Conservation (phyloP, 768 basidiomycete species). For the Leccinum variicolor region DNA sequence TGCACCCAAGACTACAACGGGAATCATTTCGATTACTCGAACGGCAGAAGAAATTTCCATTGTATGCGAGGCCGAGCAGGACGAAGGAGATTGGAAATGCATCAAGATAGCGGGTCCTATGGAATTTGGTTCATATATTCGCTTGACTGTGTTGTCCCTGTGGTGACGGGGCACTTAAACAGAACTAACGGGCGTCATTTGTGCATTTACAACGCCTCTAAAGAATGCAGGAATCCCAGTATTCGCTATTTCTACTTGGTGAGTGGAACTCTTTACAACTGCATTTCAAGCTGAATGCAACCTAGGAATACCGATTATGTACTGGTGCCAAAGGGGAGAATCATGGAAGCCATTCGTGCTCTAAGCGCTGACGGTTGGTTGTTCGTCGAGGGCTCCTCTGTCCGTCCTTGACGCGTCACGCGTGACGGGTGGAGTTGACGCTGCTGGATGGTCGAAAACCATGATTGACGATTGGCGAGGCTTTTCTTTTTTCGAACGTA, state of each 20-base stretch:
- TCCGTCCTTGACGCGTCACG: neutral
- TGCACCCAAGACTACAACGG: constrained; percentile 26
- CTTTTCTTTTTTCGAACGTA: neutral
- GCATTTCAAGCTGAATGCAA: neutral
- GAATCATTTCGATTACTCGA: constrained; percentile 55
- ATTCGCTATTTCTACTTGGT: constrained; percentile 67
- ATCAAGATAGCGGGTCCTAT: constrained; percentile 65
- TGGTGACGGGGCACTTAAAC: constrained; percentile 2
- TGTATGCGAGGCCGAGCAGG: constrained; percentile 42
- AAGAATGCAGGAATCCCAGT: constrained; percentile 50
- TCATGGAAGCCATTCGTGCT: constrained; percentile 38
- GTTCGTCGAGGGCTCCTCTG: constrained; percentile 11
- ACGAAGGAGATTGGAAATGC: constrained; percentile 49
- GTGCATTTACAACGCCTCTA: constrained; percentile 51
- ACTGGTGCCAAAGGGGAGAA: constrained; percentile 46
- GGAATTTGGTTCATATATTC: constrained; percentile 49
- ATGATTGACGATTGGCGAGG: no score
- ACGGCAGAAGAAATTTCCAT: constrained; percentile 62
- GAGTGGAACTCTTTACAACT: constrained; percentile 8
- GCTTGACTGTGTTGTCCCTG: neutral
- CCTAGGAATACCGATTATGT: constrained; percentile 67
- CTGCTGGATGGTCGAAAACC: no score
- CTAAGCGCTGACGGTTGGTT: constrained; percentile 53
- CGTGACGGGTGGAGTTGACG: no score
- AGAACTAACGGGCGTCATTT: constrained; percentile 58